Evolutionary conservation across 352 stramenopile species (phyloP).

Genomic region (Blastocystis sp.): DNA sequence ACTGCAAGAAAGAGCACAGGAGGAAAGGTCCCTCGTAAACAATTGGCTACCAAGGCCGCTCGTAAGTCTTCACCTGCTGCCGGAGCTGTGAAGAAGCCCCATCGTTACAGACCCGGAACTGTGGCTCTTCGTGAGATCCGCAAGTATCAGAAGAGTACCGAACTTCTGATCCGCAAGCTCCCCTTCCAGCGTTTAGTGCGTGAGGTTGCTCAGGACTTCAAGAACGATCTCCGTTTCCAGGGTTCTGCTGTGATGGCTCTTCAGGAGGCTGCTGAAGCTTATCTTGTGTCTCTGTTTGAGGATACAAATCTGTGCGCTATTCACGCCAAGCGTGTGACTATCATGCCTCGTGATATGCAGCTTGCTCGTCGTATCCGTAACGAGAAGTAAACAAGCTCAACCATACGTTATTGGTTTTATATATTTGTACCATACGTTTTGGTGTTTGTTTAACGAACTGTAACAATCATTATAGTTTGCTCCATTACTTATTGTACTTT

Average conservation of each 20-base stretch:
- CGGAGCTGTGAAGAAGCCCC: slow-evolving; percentile 84
- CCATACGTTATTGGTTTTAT: no score
- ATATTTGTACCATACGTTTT: background rate
- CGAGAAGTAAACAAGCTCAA: slow-evolving; percentile 39
- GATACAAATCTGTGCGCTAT: slow-evolving; percentile 84
- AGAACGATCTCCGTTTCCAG: slow-evolving; percentile 90
- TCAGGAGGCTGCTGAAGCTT: slow-evolving; percentile 81
- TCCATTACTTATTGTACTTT: background rate
- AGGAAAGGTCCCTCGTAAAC: slow-evolving; percentile 84
- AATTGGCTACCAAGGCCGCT: slow-evolving; percentile 81
- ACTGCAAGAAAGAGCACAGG: slow-evolving; percentile 86
- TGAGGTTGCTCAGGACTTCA: slow-evolving; percentile 79
- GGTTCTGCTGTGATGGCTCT: slow-evolving; percentile 82
- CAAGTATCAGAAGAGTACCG: slow-evolving; percentile 78
- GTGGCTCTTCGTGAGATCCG: slow-evolving; percentile 77
- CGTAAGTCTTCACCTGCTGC: slow-evolving; percentile 81
- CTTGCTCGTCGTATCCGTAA: slow-evolving; percentile 70
- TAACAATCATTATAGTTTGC: background rate
- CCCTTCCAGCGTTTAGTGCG: slow-evolving; percentile 70
- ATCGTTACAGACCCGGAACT: slow-evolving; percentile 75
- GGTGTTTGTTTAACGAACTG: slow-evolving; percentile 19
- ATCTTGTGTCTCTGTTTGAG: slow-evolving; percentile 82
- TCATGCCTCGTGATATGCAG: slow-evolving; percentile 87
- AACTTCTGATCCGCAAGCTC: slow-evolving; percentile 76
- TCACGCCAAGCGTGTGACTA: slow-evolving; percentile 84